Base-by-base conservation (phyloP, 192 early-diverging fungal species). In the Cetraspora pellucida region DNA sequence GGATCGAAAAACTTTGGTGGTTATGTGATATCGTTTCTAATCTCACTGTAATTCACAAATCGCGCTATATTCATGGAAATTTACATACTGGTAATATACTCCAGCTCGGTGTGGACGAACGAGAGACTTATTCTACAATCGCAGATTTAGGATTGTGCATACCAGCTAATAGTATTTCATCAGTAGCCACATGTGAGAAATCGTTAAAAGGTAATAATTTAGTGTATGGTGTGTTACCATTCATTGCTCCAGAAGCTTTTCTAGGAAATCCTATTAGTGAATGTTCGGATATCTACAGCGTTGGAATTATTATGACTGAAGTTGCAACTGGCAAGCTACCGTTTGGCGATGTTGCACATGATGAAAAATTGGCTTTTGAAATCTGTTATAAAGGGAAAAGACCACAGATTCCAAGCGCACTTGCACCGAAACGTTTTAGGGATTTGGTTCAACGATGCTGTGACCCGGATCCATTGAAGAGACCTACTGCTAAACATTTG, bases 221-320 rank as follows among this genome's bases (percentile, higher is more conserved):
- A 54, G 17, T 54, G 10, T 72, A 55, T 55, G 71, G 71, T 57
- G 54, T 72, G 10, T 57, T 72, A 44, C 71, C 71, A 50, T 72
- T 31, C 37, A 43, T 72, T 9, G 71, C 71, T 14, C 71, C 71
- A 10, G 71, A 72, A 72, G 52, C 57, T 5, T 30, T 72, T 16
- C 10, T 44, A 23, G 55, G 52, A 55, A 58, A 58, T 19, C n/a
- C 8, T 3, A 5, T 43, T 7, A 57, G 27, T 3, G 57, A 72
- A 23, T 6, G 10, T 31, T 72, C 70, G 2, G 70, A 72, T 57
- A 23, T 72, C 19, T 72, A 57, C n/a, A 57, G 50, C 37, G 16
- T 72, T 55, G 70, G 70, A 37, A 72, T 72, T 25, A 25, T 72
- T 19, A 72, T 72, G 70, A n/a, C 28, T 2, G 70, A 72, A 72